Conservation (phyloP, 306 rosid genomes). For the Lupinus albus region DNA sequence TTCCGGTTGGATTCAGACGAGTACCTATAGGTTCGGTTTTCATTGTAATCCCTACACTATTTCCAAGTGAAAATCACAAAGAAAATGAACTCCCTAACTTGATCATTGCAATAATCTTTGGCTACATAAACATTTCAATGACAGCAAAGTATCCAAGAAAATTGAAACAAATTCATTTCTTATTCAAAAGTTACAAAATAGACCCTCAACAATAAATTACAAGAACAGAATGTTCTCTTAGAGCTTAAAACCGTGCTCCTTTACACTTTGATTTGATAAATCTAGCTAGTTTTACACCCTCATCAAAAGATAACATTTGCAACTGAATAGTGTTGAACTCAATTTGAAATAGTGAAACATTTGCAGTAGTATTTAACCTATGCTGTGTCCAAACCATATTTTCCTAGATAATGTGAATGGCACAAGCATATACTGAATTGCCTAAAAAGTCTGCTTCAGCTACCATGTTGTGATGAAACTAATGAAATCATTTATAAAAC, state of each 20-base stretch:
- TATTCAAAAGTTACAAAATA: conserved; percentile 23
- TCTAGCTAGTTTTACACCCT: conserved; percentile 35
- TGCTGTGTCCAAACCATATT: conserved; percentile 28
- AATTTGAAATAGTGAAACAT: conserved; percentile 34
- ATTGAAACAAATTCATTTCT: not conserved
- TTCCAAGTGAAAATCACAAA: too few relatives aligned
- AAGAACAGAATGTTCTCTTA: conserved; percentile 9
- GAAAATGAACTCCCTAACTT: too few relatives aligned
- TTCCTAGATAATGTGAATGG: conserved; percentile 2
- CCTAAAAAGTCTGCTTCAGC: conserved; percentile 32
- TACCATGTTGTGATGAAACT: conserved; percentile 25
- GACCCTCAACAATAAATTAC: conserved; percentile 26
- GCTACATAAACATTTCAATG: not conserved
- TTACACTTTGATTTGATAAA: conserved; percentile 29
- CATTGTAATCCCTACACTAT: too few relatives aligned
- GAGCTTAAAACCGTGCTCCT: not conserved
- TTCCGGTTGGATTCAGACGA: too few relatives aligned
- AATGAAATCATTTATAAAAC: conserved; percentile 19
- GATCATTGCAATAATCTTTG: too few relatives aligned
- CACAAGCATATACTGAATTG: conserved; percentile 9
- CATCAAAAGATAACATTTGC: not conserved
- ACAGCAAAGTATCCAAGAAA: conserved; percentile 4
- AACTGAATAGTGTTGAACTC: conserved; percentile 22
- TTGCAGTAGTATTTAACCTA: conserved; percentile 6
- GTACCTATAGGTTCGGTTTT: too few relatives aligned